Conservation (phyloP, 495 filamentous ascomycete species). For the Rhypophila decipiens region DNA sequence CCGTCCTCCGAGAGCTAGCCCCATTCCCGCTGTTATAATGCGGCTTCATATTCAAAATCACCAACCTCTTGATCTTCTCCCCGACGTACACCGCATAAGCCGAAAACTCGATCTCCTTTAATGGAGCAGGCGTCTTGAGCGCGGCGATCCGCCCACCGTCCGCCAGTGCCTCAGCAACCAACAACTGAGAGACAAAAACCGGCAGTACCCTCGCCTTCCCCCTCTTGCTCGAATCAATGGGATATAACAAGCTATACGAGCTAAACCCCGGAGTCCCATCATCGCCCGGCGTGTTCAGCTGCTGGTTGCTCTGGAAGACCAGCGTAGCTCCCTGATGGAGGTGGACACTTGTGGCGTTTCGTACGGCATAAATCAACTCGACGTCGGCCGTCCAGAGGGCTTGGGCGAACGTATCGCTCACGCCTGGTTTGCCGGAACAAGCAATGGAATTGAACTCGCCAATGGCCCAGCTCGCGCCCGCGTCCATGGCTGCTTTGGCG, state of each 20-base stretch:
- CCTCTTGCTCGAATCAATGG: conserved; percentile 11
- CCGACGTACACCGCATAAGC: conserved; percentile 9
- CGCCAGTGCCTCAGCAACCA: conserved; percentile 11
- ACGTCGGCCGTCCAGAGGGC: conserved; percentile 18
- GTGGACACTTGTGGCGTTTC: conserved; percentile 15
- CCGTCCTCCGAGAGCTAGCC: neutral
- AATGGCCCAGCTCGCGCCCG: conserved; percentile 9
- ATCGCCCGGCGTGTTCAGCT: conserved; percentile 18
- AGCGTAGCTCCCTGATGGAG: conserved; percentile 17
- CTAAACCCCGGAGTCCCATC: conserved; percentile 18
- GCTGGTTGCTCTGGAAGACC: conserved; percentile 16
- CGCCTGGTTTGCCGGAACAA: conserved; percentile 26
- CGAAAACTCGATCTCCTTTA: conserved; percentile 7
- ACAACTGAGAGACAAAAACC: conserved; percentile 15
- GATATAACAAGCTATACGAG: conserved; percentile 13
- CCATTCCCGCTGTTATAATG: conserved; percentile 7
- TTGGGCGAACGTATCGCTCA: conserved; percentile 16
- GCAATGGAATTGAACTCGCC: conserved; percentile 21
- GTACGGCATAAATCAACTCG: conserved; percentile 12
- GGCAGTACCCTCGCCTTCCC: conserved; percentile 14
- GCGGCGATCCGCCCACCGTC: conserved; percentile 11
- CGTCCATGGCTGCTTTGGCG: conserved; percentile 10
- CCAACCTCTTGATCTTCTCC: conserved; percentile 4
- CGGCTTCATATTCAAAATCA: conserved; percentile 15
- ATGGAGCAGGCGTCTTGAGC: conserved; percentile 6